Conservation (phyloP, 495 filamentous ascomycete species). For the Neurospora sp. region DNA sequence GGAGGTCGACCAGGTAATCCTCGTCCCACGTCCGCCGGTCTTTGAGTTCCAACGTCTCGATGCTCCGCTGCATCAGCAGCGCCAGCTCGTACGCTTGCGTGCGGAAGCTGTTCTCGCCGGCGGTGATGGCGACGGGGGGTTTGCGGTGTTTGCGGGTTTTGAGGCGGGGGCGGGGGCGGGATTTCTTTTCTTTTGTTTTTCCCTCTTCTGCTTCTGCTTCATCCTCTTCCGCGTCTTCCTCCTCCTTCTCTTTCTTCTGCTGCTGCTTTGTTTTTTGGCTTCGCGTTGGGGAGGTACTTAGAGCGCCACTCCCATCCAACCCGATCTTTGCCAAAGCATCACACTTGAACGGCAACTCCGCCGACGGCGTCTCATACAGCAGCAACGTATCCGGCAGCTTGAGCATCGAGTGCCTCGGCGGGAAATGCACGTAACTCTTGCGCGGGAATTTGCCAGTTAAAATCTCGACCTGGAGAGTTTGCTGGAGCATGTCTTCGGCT, state of each 20-base stretch:
- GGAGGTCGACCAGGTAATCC: slow-evolving; percentile 7
- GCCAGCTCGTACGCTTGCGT: slow-evolving; percentile 28
- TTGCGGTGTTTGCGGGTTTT: slow-evolving; percentile 2
- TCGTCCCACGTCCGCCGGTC: slow-evolving; percentile 17
- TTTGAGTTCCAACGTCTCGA: slow-evolving; percentile 24
- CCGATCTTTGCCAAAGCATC: not conserved
- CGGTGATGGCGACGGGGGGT: not conserved
- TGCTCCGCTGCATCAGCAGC: slow-evolving; percentile 25
- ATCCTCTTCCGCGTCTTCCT: not conserved
- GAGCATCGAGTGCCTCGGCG: slow-evolving; percentile 24
- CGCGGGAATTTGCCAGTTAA: slow-evolving; percentile 6
- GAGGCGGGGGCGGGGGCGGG: not conserved
- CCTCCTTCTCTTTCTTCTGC: not conserved
- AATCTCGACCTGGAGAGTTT: not conserved
- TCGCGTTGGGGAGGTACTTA: not conserved
- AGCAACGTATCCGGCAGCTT: slow-evolving; percentile 28
- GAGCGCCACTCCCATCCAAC: not conserved
- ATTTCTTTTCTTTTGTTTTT: not conserved
- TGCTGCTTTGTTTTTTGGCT: not conserved
- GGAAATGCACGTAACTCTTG: slow-evolving; percentile 23
- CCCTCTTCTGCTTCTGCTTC: not conserved
- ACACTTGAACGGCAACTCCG: not conserved
- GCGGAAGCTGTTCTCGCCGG: slow-evolving; percentile 20
- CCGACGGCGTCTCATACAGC: slow-evolving; percentile 18
- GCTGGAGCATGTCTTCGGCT: not conserved